Percentiles rank a stretch among this genome's conserved stretches.
Evolutionary conservation across 495 filamentous ascomycete genomes (phyloP).

Genomic region (Xylaria longipes): DNA sequence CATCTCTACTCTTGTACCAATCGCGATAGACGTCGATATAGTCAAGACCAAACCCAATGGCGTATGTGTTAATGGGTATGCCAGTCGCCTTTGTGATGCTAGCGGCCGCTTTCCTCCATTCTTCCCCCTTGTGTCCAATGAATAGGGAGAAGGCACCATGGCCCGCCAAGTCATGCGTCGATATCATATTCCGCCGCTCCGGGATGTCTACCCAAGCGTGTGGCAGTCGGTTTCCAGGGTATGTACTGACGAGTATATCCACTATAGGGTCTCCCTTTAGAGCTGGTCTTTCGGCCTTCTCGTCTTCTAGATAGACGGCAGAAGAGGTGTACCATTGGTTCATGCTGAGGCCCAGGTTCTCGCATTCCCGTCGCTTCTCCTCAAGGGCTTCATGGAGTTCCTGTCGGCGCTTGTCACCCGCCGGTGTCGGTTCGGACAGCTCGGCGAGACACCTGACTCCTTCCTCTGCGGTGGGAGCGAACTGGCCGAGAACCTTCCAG

Average conservation of each 20-base stretch:
- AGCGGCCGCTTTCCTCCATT: constrained; percentile 56
- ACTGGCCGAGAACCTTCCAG: constrained; percentile 55
- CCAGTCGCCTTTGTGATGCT: constrained; percentile 38
- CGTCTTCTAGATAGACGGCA: constrained; percentile 48
- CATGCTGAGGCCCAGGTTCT: constrained; percentile 59
- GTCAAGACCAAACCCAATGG: constrained; percentile 56
- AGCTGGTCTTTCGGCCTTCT: constrained; percentile 37
- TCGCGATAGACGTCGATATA: constrained; percentile 62
- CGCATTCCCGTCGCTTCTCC: constrained; percentile 53
- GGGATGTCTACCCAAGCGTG: constrained; percentile 61
- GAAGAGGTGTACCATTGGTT: constrained; percentile 53
- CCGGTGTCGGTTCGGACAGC: constrained; percentile 40
- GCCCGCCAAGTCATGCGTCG: constrained; percentile 61
- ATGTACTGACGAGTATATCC: constrained; percentile 51
- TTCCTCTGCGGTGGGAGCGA: constrained; percentile 38
- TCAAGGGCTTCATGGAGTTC: constrained; percentile 46
- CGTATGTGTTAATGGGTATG: constrained; percentile 50
- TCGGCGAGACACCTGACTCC: constrained; percentile 42
- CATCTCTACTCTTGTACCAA: constrained; percentile 52
- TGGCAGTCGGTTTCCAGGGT: constrained; percentile 58
- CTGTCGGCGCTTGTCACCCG: constrained; percentile 45
- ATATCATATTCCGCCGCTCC: constrained; percentile 48
- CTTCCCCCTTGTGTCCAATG: constrained; percentile 57
- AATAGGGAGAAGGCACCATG: constrained; percentile 55
- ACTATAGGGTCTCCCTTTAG: constrained; percentile 36